Evolutionary conservation across 768 basidiomycete species (phyloP).

Genomic region (Suillus variegatus): DNA sequence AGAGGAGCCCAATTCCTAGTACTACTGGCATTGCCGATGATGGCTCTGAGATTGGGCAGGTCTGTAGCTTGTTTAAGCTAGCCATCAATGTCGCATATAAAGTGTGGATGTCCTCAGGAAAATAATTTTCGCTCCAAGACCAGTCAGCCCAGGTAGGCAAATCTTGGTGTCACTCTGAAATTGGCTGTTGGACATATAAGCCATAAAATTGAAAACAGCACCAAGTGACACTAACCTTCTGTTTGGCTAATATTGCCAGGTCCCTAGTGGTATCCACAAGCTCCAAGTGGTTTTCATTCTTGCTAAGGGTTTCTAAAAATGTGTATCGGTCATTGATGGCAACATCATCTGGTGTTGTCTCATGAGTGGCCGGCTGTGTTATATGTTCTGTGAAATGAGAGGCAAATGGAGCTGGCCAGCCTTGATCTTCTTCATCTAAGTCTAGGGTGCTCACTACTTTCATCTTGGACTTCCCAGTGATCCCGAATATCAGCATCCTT

Average conservation of each 20-base stretch:
- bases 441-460: not conserved
- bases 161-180: not conserved
- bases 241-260: not conserved
- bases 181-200: not conserved
- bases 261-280: not conserved
- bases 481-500: not conserved
- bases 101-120: not conserved
- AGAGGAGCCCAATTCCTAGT: not conserved
- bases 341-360: not conserved
- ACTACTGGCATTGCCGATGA: not conserved
- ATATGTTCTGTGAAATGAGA: not conserved
- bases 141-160: slow-evolving; percentile 8
- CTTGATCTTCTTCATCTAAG: not conserved
- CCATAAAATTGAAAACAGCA: not conserved
- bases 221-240: not conserved
- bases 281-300: not conserved
- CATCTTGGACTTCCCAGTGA: not conserved
- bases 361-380: not conserved
- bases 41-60: not conserved
- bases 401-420: not conserved
- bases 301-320: not conserved
- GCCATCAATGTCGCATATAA: not conserved
- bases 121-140: not conserved
- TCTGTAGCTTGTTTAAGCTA: not conserved
- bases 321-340: not conserved